Conservation (phyloP, 164 flowering plant species). For the Malania oleifera region DNA sequence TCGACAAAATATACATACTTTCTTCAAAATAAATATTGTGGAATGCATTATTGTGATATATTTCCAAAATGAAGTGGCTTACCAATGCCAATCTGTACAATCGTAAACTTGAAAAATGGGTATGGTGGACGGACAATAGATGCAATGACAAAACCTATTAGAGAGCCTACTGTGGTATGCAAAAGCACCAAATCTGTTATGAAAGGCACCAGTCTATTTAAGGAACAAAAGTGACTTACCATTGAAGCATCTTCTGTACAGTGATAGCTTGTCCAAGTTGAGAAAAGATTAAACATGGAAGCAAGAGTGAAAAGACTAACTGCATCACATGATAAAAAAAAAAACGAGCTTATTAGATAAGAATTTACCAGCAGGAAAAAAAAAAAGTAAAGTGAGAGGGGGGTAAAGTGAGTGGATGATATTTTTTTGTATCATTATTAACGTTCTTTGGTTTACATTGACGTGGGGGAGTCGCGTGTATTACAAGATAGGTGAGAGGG, state of each 20-base stretch:
- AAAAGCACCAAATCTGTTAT: constrained; percentile 82
- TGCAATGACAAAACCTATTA: constrained; percentile 79
- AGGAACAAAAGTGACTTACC: constrained; percentile 37
- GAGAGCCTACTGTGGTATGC: constrained; percentile 67
- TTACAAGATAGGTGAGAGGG: too few relatives aligned
- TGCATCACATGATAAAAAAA: constrained; percentile 26
- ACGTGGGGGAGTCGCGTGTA: too few relatives aligned
- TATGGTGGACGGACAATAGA: constrained; percentile 73
- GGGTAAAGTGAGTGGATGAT: too few relatives aligned
- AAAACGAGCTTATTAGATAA: too few relatives aligned
- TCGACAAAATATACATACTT: too few relatives aligned
- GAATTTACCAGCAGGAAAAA: too few relatives aligned
- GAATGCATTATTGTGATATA: background rate
- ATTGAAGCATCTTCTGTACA: constrained; percentile 69
- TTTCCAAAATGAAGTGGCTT: constrained; percentile 10
- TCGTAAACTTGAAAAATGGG: constrained; percentile 90
- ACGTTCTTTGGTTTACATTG: too few relatives aligned
- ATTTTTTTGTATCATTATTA: too few relatives aligned
- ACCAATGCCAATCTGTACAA: constrained; percentile 92
- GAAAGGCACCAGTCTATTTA: constrained; percentile 45
- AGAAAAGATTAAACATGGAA: constrained; percentile 92
- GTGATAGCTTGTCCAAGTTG: constrained; percentile 91
- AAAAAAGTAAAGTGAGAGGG: too few relatives aligned
- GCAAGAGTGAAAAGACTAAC: constrained; percentile 93
- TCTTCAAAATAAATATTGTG: background rate